A percentile compares a stretch with the other conserved stretches of the same genome.
phyloP scores from a whole-genome alignment of 208 protist species.

The Wallacemonas sp. region DNA sequence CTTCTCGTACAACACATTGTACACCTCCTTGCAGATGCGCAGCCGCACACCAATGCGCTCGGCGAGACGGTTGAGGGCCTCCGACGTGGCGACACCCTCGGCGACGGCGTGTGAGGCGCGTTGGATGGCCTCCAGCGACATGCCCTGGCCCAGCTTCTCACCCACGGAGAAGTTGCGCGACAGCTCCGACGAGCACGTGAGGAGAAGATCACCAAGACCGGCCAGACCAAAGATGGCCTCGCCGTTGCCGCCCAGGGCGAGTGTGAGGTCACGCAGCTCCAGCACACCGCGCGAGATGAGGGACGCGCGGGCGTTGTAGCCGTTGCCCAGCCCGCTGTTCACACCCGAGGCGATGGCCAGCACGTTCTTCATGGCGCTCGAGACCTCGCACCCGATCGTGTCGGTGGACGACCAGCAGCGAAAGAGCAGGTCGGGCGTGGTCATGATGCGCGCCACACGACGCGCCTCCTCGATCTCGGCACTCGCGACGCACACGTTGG shows the following conservation, averaged over 20 bases:
- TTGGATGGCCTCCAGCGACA: slow-evolving; percentile 67
- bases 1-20: slow-evolving; percentile 64
- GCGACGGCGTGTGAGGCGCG: slow-evolving; percentile 67
- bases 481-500: slow-evolving; percentile 71
- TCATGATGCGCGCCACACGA: slow-evolving; percentile 80
- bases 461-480: slow-evolving; percentile 54
- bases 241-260: slow-evolving; percentile 73
- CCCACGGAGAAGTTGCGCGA: slow-evolving; percentile 90
- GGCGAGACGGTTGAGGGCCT: slow-evolving; percentile 70
- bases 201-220: slow-evolving; percentile 86
- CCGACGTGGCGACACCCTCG: slow-evolving; percentile 76
- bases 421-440: slow-evolving; percentile 66
- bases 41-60: slow-evolving; percentile 52
- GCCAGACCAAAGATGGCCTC: slow-evolving; percentile 86
- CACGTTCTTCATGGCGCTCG: slow-evolving; percentile 92
- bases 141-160: slow-evolving; percentile 71
- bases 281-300: slow-evolving; percentile 83
- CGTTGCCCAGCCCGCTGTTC: slow-evolving; percentile 67
- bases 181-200: slow-evolving; percentile 89
- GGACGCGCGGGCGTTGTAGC: slow-evolving; percentile 72
- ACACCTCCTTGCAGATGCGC: slow-evolving; percentile 73
- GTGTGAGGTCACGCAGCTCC: slow-evolving; percentile 85
- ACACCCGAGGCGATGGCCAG: slow-evolving; percentile 86
- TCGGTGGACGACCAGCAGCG: slow-evolving; percentile 84
- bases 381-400: slow-evolving; percentile 84